A percentile compares a stretch with the other conserved stretches of the same genome.
phyloP scores from a whole-genome alignment of 345 rosid genomes.

The Eucalyptus marginata region DNA sequence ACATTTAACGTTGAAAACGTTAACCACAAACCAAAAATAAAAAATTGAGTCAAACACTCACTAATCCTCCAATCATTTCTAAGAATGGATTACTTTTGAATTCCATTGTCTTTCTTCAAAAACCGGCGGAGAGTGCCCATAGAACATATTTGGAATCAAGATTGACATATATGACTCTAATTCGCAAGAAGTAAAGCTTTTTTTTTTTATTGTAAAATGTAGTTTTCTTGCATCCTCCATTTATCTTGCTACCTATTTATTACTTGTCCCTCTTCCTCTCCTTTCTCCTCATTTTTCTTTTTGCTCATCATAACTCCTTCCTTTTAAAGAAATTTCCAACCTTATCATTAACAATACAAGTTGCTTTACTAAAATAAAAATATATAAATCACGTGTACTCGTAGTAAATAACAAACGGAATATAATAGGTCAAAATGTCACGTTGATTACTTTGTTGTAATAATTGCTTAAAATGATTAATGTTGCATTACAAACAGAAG shows the following conservation, averaged over 20 bases:
- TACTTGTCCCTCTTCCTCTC: not conserved
- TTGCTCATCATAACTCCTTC: not conserved
- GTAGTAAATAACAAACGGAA: not conserved
- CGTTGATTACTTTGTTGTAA: too few species aligned
- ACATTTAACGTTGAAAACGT: not conserved
- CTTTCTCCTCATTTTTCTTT: not conserved
- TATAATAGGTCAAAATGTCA: not conserved
- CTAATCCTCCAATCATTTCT: not conserved
- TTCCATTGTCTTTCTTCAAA: not conserved
- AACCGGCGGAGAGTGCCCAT: not conserved
- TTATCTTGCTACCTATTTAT: not conserved
- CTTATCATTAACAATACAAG: not conserved
- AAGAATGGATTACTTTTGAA: not conserved
- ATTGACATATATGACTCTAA: not conserved
- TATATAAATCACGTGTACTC: not conserved
- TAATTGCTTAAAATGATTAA: not conserved
- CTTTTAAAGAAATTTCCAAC: not conserved
- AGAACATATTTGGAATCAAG: not conserved
- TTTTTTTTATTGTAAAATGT: not conserved
- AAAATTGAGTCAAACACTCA: not conserved
- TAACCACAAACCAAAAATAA: not conserved
- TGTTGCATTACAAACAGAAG: not conserved
- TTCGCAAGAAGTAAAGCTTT: not conserved
- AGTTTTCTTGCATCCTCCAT: not conserved
- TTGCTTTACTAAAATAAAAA: not conserved